phyloP scores from a whole-genome alignment of 805 yeast genomes.

The Candida ficus region DNA sequence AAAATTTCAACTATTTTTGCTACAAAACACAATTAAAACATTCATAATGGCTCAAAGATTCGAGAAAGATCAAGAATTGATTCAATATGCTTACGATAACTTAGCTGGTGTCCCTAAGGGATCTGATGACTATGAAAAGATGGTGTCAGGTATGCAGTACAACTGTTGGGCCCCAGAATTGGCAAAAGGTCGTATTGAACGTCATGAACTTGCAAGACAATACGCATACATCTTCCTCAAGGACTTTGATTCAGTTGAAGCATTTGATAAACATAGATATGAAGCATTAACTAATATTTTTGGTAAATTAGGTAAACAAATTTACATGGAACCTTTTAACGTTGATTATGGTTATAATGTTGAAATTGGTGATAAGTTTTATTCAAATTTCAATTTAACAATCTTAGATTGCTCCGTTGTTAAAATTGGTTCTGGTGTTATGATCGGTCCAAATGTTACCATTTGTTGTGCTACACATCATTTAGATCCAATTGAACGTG shows the following conservation, averaged over 20 bases:
- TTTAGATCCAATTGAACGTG: conserved; percentile 40
- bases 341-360: conserved; percentile 68
- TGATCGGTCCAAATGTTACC: conserved; percentile 60
- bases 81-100: conserved; percentile 19
- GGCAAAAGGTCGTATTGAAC: conserved; percentile 20
- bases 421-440: conserved; percentile 52
- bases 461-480: conserved; percentile 65
- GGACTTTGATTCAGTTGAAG: conserved; percentile 23
- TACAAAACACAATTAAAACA: background rate
- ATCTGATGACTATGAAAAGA: conserved; percentile 12
- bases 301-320: conserved; percentile 40
- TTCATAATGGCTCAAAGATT: conserved; percentile 22
- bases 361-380: conserved; percentile 50
- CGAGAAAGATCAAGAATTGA: conserved; percentile 21
- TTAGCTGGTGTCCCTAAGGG: conserved; percentile 19
- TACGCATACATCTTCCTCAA: conserved; percentile 24
- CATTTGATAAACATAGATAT: conserved; percentile 31
- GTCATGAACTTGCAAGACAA: conserved; percentile 25
- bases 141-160: conserved; percentile 9
- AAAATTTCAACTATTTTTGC: no score
- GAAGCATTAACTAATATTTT: conserved; percentile 36
- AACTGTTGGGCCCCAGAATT: conserved; percentile 19
- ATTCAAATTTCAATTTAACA: conserved; percentile 49
- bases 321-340: conserved; percentile 43
- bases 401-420: conserved; percentile 59